Evolutionary conservation across 2,329 filamentous ascomycete species (phyloP), one percentile per base, ranked within the genome.

Genomic region (Phaeophleospora eucalypticola): DNA sequence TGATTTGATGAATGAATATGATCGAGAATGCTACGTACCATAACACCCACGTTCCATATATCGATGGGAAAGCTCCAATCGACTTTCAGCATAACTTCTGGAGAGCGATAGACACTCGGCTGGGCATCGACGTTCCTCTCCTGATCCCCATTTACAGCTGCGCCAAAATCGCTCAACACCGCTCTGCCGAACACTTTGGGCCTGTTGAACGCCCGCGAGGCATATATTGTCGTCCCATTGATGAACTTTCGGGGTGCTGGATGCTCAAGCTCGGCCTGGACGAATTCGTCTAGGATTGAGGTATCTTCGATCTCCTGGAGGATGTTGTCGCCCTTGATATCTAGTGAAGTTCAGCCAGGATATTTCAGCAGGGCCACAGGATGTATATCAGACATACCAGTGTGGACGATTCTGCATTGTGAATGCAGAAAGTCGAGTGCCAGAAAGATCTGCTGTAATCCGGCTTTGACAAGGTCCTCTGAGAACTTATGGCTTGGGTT

Each of bases 321-420:
- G 17, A 48, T 24, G 18, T 48, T 48, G 6, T 35, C 35, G 24
- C 16, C 19, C n/a, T 48, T 48, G 34, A 48, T 20, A 35, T 48
- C 45, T 48, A 18, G n/a, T n/a, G n/a, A n/a, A n/a, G n/a, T n/a
- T n/a, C n/a, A n/a, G n/a, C n/a, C n/a, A n/a, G n/a, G 14, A 9
- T 19, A 18, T 32, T 17, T 42, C 15, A 29, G 6, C 24, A 29
- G 24, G 12, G 6, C 24, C 12, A 12, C 6, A 12, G 12, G 12
- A 12, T 29, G 24, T 29, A 7, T 29, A 29, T 6, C 12, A 29
- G 16, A 10, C 21, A 17, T 18, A 42, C 29, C 40, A 8, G 40
- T 34, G 17, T 42, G 40, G 17, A 42, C 16, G 9, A 42, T 18
- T 14, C 19, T 29, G 7, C 21, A 14, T 18, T 42, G 21, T 6